Evolutionary conservation across 345 rosid species (phyloP).

Genomic region (Populus deltoides): DNA sequence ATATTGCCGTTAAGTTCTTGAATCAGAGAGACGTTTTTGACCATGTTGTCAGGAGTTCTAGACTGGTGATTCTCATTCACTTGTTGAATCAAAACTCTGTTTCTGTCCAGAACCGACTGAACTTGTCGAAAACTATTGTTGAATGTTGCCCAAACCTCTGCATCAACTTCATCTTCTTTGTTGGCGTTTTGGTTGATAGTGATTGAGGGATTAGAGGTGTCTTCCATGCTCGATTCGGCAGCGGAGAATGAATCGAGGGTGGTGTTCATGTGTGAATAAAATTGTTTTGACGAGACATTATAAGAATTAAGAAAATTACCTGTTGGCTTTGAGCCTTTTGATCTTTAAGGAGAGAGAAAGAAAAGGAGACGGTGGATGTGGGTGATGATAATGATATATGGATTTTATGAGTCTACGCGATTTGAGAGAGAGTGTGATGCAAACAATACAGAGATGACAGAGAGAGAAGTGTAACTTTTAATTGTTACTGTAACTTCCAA

Average conservation of each 20-base stretch:
- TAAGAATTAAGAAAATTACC: too few relatives aligned
- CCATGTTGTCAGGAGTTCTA: conserved; percentile 68
- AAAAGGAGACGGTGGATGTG: too few relatives aligned
- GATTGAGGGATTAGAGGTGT: conserved; percentile 23
- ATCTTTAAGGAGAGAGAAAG: too few relatives aligned
- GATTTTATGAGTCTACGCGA: not conserved
- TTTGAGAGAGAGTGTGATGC: not conserved
- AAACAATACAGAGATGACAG: too few relatives aligned
- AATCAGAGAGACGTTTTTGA: conserved; percentile 82
- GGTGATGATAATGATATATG: too few relatives aligned
- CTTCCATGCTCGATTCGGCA: conserved; percentile 24
- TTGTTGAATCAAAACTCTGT: conserved; percentile 71
- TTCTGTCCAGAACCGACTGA: conserved; percentile 78
- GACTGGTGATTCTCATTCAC: conserved; percentile 93
- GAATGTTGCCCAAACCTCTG: conserved; percentile 56
- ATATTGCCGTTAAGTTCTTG: conserved; percentile 83
- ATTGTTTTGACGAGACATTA: not conserved
- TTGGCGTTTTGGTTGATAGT: conserved; percentile 8
- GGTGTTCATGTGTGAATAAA: conserved; percentile 1
- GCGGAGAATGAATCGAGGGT: conserved; percentile 13
- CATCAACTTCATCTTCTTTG: conserved; percentile 46
- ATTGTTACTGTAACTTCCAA: too few relatives aligned
- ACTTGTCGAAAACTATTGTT: conserved; percentile 57
- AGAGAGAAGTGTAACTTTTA: too few relatives aligned
- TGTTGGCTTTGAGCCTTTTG: too few relatives aligned